A percentile compares a stretch with the other conserved stretches of the same genome.
phyloP scores from a whole-genome alignment of 192 early-diverging fungal species.

The Rhizophagus clarus region DNA sequence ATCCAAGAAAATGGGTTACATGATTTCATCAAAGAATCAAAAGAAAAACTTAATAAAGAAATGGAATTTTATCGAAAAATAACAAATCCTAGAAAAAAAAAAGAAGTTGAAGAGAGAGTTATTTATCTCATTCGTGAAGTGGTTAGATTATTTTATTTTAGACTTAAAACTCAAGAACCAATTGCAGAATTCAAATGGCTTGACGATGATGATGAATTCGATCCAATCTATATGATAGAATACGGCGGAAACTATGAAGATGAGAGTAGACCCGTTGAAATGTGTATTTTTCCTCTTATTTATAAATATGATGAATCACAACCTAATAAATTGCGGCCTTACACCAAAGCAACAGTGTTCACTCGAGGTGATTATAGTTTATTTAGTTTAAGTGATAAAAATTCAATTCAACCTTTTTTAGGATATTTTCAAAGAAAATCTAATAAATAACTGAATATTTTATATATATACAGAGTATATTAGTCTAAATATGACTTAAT shows the following conservation, averaged over 20 bases:
- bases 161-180: not conserved
- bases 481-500: no score
- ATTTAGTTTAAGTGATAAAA: no score
- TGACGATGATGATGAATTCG: not conserved
- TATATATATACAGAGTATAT: no score
- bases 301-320: not conserved
- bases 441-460: no score
- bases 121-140: not conserved
- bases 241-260: not conserved
- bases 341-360: no score
- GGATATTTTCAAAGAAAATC: no score
- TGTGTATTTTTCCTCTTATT: conserved; percentile 3
- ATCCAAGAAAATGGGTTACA: not conserved
- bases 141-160: not conserved
- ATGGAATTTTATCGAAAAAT: not conserved
- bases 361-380: no score
- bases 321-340: no score
- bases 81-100: not conserved
- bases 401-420: no score
- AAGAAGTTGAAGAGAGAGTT: not conserved
- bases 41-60: not conserved
- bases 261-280: not conserved
- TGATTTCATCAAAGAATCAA: not conserved
- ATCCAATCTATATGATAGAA: not conserved
- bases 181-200: not conserved